Percentiles rank a stretch among this genome's conserved stretches.
Conservation (phyloP, 257 asterid species). For the Rubia yunnanensis region DNA sequence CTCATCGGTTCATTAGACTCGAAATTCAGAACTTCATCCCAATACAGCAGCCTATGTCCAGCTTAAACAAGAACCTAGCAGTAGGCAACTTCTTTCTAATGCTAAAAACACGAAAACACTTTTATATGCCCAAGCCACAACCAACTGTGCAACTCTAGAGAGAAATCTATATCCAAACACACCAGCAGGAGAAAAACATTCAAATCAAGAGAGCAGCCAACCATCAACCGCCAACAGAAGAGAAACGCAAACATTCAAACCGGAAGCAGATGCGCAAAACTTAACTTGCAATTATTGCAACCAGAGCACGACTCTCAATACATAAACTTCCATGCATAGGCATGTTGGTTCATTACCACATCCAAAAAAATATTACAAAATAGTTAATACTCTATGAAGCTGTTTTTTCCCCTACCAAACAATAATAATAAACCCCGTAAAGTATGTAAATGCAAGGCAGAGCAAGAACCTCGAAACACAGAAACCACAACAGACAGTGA, state of each 20-base stretch:
- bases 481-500: too few relatives aligned
- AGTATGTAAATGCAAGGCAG: constrained; percentile 3
- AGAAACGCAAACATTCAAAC: not conserved
- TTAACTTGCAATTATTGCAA: constrained; percentile 21
- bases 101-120: not conserved
- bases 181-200: too few relatives aligned
- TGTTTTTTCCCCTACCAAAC: not conserved
- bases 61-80: not conserved
- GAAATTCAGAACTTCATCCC: too few relatives aligned
- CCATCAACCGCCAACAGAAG: too few relatives aligned
- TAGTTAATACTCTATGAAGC: constrained; percentile 12
- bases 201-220: too few relatives aligned
- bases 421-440: constrained; percentile 3
- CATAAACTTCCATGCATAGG: constrained; percentile 13
- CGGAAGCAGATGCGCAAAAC: too few relatives aligned
- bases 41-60: not conserved
- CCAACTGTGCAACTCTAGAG: not conserved
- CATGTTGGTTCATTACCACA: constrained; percentile 13
- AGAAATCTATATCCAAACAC: too few relatives aligned
- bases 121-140: not conserved
- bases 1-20: not conserved
- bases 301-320: constrained; percentile 17
- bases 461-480: constrained; percentile 2
- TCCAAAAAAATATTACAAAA: constrained; percentile 20
- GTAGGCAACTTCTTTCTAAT: not conserved